Percentiles rank a stretch among this genome's conserved stretches.
Conservation (phyloP, 352 stramenopile genomes). For the Stephanocyclus meneghinianus region DNA sequence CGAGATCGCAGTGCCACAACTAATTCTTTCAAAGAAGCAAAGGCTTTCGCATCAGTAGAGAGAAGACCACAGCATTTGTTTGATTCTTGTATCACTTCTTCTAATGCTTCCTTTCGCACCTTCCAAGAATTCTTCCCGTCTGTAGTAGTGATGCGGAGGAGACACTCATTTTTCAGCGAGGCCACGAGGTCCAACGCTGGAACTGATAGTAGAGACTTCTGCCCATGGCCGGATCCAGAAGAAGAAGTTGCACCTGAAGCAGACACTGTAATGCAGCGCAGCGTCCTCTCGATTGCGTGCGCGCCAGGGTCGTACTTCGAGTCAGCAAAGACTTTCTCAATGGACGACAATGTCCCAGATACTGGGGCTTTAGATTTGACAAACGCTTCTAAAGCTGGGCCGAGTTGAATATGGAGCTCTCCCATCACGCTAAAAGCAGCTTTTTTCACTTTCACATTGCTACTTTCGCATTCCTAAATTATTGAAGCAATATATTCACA, state of each 20-base stretch:
- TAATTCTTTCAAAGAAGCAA: conserved; percentile 67
- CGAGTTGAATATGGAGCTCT: conserved; percentile 73
- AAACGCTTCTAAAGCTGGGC: conserved; percentile 68
- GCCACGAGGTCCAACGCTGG: conserved; percentile 68
- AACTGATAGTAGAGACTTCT: conserved; percentile 45
- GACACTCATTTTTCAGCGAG: conserved; percentile 59
- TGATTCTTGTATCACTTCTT: conserved; percentile 69
- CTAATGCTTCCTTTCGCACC: conserved; percentile 76
- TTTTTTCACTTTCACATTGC: conserved; percentile 82
- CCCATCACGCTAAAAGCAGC: conserved; percentile 60
- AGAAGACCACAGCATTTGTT: conserved; percentile 71
- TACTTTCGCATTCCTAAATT: conserved; percentile 63
- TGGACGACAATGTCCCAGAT: conserved; percentile 30
- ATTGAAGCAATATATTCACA: conserved; percentile 5
- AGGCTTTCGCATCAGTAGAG: conserved; percentile 52
- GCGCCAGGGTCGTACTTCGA: conserved; percentile 57
- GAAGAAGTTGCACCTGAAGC: conserved; percentile 12
- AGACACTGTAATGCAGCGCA: conserved; percentile 54
- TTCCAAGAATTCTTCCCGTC: conserved; percentile 84
- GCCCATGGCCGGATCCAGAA: background rate
- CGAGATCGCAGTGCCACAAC: conserved; percentile 62
- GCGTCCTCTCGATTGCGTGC: conserved; percentile 40
- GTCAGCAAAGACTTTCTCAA: conserved; percentile 66
- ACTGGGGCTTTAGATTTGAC: conserved; percentile 57
- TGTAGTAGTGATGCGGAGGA: conserved; percentile 60